Conservation (phyloP, 768 basidiomycete species). For the Strobilomyces echinocephalus region DNA sequence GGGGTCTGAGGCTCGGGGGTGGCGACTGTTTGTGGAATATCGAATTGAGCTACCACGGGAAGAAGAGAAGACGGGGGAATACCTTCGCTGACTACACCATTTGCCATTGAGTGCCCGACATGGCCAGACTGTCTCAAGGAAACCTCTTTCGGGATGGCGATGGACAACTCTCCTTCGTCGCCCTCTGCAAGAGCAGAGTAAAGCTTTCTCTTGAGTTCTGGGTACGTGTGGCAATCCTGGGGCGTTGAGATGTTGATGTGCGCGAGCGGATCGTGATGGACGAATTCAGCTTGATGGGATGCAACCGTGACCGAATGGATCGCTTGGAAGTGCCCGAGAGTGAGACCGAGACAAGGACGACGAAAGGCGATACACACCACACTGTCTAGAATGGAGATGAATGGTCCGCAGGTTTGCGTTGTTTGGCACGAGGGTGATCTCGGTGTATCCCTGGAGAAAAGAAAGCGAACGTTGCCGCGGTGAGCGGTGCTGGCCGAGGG, state of each 20-base stretch:
- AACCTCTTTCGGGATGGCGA: slow-evolving; percentile 75
- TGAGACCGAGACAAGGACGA: slow-evolving; percentile 21
- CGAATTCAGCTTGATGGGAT: slow-evolving; percentile 70
- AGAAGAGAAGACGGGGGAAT: slow-evolving; percentile 2
- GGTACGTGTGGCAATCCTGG: slow-evolving; percentile 81
- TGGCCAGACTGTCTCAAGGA: slow-evolving; percentile 57
- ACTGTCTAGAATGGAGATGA: slow-evolving; percentile 85
- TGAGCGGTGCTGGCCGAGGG: slow-evolving; percentile 18
- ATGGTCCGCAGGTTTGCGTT: slow-evolving; percentile 76
- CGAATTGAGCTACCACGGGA: slow-evolving; percentile 3
- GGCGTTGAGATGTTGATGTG: slow-evolving; percentile 62
- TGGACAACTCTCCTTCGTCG: slow-evolving; percentile 92
- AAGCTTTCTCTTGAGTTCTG: slow-evolving; percentile 87
- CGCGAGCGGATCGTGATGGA: slow-evolving; percentile 69
- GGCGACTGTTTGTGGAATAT: slow-evolving; percentile 40
- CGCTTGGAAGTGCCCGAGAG: slow-evolving; percentile 37
- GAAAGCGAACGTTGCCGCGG: slow-evolving; percentile 10
- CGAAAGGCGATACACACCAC: slow-evolving; percentile 48
- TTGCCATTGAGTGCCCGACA: slow-evolving; percentile 32
- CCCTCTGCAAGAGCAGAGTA: slow-evolving; percentile 88
- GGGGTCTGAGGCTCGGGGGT: slow-evolving; percentile 84
- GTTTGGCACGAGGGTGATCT: slow-evolving; percentile 83
- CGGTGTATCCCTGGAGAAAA: slow-evolving; percentile 75
- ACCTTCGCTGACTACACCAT: slow-evolving; percentile 56
- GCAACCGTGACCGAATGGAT: slow-evolving; percentile 71